Base-by-base conservation (phyloP, 2,329 filamentous ascomycete species). In the Aspergillus ibericus region DNA sequence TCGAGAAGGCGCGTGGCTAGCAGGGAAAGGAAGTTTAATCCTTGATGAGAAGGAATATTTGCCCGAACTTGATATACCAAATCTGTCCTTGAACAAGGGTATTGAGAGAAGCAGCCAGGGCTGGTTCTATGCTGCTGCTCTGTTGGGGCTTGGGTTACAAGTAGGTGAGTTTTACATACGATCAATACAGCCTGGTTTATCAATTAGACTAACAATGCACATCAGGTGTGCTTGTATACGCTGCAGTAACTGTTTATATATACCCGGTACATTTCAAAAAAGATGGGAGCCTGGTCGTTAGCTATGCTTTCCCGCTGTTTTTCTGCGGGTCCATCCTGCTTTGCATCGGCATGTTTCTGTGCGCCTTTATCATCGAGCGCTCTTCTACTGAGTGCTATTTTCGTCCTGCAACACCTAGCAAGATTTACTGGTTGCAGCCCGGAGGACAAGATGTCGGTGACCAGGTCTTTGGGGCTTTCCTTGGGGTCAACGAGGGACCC, bases 391-490 rank as follows among this genome's bases (percentile, higher is more conserved):
- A 70, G 66, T 67, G 65, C 53, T 60, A 67, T 16, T 16, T 70
- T 40, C 60, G 65, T 25, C 61, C 66, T 1, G 58, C 63, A 20
- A 69, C 63, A 8, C 64, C 66, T 5, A 71, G 66, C 54, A 73
- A 69, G 32, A 61, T 76, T 1, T 75, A 71, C 56, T 77, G 75
- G 76, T 44, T 77, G 0, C 75, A 78, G 34, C 75, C 74, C 0
- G 75, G 76, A 1, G 64, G 66, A 1, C 75, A 78, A 16, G 49
- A 62, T 12, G 66, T 76, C 4, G 75, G 75, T 2, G 75, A 78
- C 36, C 75, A 78, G 34, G 70, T 70, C 1, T 76, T 77, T 25
- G 70, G 72, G 12, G 63, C 74, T 1, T 78, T 77, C 40, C 61
- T 75, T 13, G 70, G 67, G 3, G 64, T 67, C 18, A 68, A 66